Evolutionary conservation across 2,329 filamentous ascomycete species (phyloP), one percentile per base, ranked within the genome.

Genomic region (Fusarium verrucosum): DNA sequence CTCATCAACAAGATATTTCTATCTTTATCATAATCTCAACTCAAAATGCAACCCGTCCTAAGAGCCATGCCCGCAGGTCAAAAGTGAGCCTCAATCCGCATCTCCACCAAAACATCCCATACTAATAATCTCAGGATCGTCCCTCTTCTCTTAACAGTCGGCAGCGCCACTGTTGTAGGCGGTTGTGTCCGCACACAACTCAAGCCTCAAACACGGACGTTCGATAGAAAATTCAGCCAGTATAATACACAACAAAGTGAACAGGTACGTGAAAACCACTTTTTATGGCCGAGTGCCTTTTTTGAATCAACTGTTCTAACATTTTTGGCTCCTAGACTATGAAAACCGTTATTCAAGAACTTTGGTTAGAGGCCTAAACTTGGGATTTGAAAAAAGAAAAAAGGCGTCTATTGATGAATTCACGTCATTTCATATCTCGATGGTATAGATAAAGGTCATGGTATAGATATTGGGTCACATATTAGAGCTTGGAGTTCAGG

Each of bases 171-270:
- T 26, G 37, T 58, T 20, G 57, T 65, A 6, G 52, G 41, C 1
- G 41, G 54, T 11, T 66, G 54, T 46, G 42, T 71, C 25, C 60
- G 49, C 9, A 49, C 55, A n/a, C 62, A 67, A 17, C 61, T 71
- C 28, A 49, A 38, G 40, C 50, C 50, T 32, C 57, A 60, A n/a
- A 59, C 68, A 23, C 30, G 60, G 20, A 58, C 51, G 3, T 70
- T 71, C 38, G 69, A 71, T 33, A 59, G 67, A 43, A 65, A 58
- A 14, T 71, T 71, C n/a, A 55, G 47, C 28, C 57, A 66, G 28
- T 71, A 71, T 45, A 71, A 69, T 19, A 71, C 37, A 28, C 26
- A 37, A 14, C 37, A 65, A 38, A 71, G 69, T 20, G 69, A 70
- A 26, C 59, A 69, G 37, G 68, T 54, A 43, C 40, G 69, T 10